Base-by-base conservation (phyloP, 495 filamentous ascomycete genomes). In the Xylona heveae region DNA sequence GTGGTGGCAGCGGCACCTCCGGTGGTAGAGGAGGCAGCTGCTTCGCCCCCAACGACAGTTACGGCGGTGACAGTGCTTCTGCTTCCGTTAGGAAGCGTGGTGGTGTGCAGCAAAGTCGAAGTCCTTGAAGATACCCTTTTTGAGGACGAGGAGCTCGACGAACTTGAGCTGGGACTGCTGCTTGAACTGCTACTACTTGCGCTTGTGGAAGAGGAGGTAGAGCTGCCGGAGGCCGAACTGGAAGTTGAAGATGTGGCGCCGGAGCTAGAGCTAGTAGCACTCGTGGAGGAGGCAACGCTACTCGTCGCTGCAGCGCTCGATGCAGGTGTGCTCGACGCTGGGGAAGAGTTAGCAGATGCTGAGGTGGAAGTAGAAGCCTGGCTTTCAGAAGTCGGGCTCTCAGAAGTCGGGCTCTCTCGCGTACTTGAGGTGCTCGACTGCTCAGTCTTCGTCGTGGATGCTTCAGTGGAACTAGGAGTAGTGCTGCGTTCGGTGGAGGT, bases 41-140 rank as follows among this genome's bases (percentile, higher is more conserved):
- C n/a, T n/a, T n/a, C n/a, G n/a, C n/a, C 24, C 7, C 23, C 33
- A 14, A 38, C 30, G 14, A 38, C 36, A 1, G 36, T 38, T 14
- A 15, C 14, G 18, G 32, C 17, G 3, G 36, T 38, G 34, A 38
- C 22, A 10, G 36, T 38, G 24, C 36, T 38, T 23, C 30, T 23
- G 6, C 22, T 15, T 12, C 36, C 36, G 28, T 38, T 36, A 13
- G 30, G 18, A 1, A 17, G 6, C 6, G 36, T 38, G 4, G 20
- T 16, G 1, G 36, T 38, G 13, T 24, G 27, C 10, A 38, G 32
- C 6, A 38, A 16, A 10, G 21, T 12, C 6, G 36, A 38, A 10
- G 36, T 38, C 19, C 36, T 28, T 9, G 26, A 37, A 13, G 8
- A 7, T 8, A 13, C 23, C 8, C 23, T 13, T 8, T 7, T 13